Evolutionary conservation across 1,284 basidiomycete genomes (phyloP).

Genomic region (Mrakiaceae sp.): DNA sequence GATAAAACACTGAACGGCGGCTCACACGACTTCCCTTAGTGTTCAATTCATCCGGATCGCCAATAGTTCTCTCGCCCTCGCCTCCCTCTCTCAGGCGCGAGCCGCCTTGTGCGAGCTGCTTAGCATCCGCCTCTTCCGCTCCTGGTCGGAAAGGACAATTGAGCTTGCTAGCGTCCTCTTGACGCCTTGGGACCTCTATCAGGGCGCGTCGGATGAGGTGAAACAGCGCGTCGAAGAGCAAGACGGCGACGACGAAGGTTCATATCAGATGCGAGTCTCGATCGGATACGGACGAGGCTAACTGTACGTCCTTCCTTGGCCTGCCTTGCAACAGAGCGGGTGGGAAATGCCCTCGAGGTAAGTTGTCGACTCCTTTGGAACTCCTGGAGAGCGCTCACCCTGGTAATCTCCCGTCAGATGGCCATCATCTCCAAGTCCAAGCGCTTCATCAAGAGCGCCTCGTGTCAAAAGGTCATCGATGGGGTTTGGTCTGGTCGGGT

Average conservation of each 20-base stretch:
- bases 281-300: slow-evolving; percentile 73
- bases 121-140: slow-evolving; percentile 66
- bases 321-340: slow-evolving; percentile 39
- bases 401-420: slow-evolving; percentile 37
- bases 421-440: slow-evolving; percentile 76
- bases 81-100: slow-evolving; percentile 58
- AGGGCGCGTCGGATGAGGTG: slow-evolving; percentile 58
- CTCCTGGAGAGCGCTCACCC: neutral
- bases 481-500: slow-evolving; percentile 55
- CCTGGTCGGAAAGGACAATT: slow-evolving; percentile 62
- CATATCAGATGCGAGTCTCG: slow-evolving; percentile 36
- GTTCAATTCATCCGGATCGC: slow-evolving; percentile 67
- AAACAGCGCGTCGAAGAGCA: slow-evolving; percentile 49
- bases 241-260: slow-evolving; percentile 50
- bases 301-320: slow-evolving; percentile 46
- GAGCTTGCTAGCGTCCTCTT: slow-evolving; percentile 68
- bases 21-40: neutral
- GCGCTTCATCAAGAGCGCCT: slow-evolving; percentile 70
- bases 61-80: slow-evolving; percentile 40
- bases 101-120: slow-evolving; percentile 80
- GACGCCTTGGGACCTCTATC: slow-evolving; percentile 77
- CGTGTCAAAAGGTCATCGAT: slow-evolving; percentile 58
- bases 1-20: neutral
- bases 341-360: slow-evolving; percentile 75
- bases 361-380: slow-evolving; percentile 3